These are phyloP conservation scores for Linum lewisii DNA, from an alignment of 345 rosid species.

Conservation along the genomic window DNA sequence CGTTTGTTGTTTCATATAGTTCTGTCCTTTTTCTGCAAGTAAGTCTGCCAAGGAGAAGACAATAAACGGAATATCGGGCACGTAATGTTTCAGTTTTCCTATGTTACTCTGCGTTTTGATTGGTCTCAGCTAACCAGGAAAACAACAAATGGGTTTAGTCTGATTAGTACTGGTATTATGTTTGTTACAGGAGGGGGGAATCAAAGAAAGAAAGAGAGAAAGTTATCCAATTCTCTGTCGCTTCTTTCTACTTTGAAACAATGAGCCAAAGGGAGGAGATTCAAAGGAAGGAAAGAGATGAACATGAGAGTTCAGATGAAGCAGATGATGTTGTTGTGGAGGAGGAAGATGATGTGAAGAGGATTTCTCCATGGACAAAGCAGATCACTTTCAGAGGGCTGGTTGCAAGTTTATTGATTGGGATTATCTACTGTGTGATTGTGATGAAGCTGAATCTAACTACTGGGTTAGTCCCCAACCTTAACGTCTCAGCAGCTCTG, in stretches of 20 bases:
- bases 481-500: constrained; percentile 93
- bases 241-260: too few species aligned
- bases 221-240: too few species aligned
- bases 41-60: too few species aligned
- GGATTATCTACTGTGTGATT: constrained; percentile 74
- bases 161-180: too few species aligned
- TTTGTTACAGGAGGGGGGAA: too few species aligned
- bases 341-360: constrained; percentile 33
- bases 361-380: constrained; percentile 64
- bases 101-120: too few species aligned
- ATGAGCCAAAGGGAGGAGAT: too few species aligned
- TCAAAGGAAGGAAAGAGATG: neutral
- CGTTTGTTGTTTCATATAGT: too few species aligned
- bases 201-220: too few species aligned
- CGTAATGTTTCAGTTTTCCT: too few species aligned
- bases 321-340: constrained; percentile 5
- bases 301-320: neutral
- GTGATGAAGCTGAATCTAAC: constrained; percentile 84
- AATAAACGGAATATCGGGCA: too few species aligned
- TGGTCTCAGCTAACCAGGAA: neutral
- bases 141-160: neutral
- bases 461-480: constrained; percentile 89
- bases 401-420: constrained; percentile 58
- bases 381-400: constrained; percentile 78
- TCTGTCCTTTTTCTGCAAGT: too few species aligned